Evolutionary conservation across 768 basidiomycete species (phyloP).

Genomic region (Trametes villosa): DNA sequence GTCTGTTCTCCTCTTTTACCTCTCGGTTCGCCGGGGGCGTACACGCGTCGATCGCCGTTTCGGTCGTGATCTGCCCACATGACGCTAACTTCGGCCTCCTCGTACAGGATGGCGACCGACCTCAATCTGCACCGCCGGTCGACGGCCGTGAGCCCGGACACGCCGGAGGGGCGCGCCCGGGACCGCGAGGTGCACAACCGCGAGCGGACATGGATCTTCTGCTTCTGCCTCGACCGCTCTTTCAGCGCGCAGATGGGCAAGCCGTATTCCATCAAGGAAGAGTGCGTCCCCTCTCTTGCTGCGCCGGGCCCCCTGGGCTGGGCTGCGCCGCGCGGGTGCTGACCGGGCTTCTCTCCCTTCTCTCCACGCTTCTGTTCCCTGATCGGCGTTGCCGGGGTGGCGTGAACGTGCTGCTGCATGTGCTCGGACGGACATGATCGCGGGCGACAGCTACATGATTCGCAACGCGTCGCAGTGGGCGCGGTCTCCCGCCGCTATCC

Average conservation of each 20-base stretch:
- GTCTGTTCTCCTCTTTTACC: constrained; percentile 14
- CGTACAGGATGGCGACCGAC: constrained; percentile 87
- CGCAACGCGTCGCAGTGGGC: constrained; percentile 82
- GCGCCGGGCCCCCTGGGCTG: neutral
- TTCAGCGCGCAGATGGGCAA: constrained; percentile 97
- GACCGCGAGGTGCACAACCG: constrained; percentile 91
- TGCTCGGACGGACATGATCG: constrained; percentile 13
- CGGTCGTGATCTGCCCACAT: constrained; percentile 10
- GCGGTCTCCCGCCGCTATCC: constrained; percentile 60
- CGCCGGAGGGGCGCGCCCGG: constrained; percentile 77
- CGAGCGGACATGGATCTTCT: constrained; percentile 92
- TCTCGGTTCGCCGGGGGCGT: constrained; percentile 7
- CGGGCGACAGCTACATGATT: constrained; percentile 72
- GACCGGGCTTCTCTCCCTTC: constrained; percentile 6
- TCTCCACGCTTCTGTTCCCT: constrained; percentile 12
- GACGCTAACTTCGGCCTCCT: constrained; percentile 18
- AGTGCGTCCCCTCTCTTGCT: constrained; percentile 56
- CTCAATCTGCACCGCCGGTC: constrained; percentile 94
- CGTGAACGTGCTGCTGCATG: neutral
- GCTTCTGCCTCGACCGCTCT: constrained; percentile 86
- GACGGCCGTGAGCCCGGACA: constrained; percentile 58
- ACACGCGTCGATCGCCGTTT: constrained; percentile 11
- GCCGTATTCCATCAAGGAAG: constrained; percentile 90
- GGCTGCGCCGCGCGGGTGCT: constrained; percentile 11
- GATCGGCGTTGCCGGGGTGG: constrained; percentile 20